Percentiles rank a stretch among this genome's conserved stretches.
Conservation (phyloP, 139 green algal genomes). For the Chlamydomonas sp. region DNA sequence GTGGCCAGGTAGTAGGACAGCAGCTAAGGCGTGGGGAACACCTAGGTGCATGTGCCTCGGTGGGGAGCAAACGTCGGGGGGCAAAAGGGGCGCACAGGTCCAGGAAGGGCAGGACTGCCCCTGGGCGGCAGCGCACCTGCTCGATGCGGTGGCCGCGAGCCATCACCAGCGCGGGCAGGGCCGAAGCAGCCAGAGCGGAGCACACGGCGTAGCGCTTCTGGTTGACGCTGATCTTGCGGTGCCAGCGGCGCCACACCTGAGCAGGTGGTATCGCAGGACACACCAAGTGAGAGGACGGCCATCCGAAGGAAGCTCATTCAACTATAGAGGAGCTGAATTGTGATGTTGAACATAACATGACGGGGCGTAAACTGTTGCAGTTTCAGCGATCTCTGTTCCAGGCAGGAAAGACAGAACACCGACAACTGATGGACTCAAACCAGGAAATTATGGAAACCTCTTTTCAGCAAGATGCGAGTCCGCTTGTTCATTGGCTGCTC, state of each 20-base stretch:
- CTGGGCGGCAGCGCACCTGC: slow-evolving; percentile 41
- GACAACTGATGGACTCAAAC: background rate
- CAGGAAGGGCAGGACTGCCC: background rate
- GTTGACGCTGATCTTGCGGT: slow-evolving; percentile 98
- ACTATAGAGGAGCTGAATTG: background rate
- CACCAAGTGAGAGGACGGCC: too few relatives aligned
- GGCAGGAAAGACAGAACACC: too few relatives aligned
- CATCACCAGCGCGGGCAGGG: slow-evolving; percentile 95
- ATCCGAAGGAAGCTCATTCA: too few relatives aligned
- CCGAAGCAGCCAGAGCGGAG: slow-evolving; percentile 95
- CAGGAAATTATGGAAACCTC: background rate
- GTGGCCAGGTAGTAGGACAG: too few relatives aligned
- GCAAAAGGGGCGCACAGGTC: too few relatives aligned
- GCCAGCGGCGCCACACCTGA: slow-evolving; percentile 93
- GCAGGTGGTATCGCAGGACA: background rate
- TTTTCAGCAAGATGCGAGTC: background rate
- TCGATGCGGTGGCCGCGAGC: slow-evolving; percentile 96
- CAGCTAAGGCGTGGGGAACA: too few relatives aligned
- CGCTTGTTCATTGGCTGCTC: background rate
- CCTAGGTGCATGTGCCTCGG: too few relatives aligned
- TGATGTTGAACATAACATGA: background rate
- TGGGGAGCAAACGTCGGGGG: too few relatives aligned
- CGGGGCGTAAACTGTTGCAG: too few relatives aligned
- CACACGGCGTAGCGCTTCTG: slow-evolving; percentile 97
- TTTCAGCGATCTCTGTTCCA: too few relatives aligned